A percentile compares a stretch with the other conserved stretches of the same genome.
These are phyloP conservation scores for Xeromyces bisporus DNA, from an alignment of 495 filamentous ascomycete genomes.

Conservation along the genomic window DNA sequence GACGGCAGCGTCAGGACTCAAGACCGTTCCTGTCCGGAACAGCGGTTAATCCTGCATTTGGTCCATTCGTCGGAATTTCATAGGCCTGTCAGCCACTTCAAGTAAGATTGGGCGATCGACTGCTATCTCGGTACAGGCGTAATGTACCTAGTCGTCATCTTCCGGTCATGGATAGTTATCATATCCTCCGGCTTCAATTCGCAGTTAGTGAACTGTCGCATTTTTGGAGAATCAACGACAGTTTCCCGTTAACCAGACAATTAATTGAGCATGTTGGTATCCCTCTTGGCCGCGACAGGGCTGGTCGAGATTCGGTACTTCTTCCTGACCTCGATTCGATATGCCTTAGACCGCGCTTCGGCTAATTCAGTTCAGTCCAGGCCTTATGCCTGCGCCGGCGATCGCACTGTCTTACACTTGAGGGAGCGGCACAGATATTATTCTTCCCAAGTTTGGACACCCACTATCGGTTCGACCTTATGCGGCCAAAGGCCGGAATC, in stretches of 20 bases:
- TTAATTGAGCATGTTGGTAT: too few relatives aligned
- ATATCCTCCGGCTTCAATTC: constrained; percentile 61
- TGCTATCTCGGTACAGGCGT: constrained; percentile 14
- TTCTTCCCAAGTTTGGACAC: constrained; percentile 59
- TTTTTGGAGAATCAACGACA: too few relatives aligned
- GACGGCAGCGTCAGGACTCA: too few relatives aligned
- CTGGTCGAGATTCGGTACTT: constrained; percentile 62
- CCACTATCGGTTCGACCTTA: constrained; percentile 61
- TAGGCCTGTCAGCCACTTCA: background rate
- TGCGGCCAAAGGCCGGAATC: constrained; percentile 40
- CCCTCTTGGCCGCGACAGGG: constrained; percentile 40
- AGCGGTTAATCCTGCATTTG: constrained; percentile 52
- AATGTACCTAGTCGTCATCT: constrained; percentile 58
- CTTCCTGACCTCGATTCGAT: constrained; percentile 56
- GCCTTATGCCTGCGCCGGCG: constrained; percentile 49
- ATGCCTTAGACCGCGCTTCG: constrained; percentile 55
- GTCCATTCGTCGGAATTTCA: constrained; percentile 42
- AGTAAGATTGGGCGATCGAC: constrained; percentile 1
- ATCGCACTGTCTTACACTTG: constrained; percentile 54
- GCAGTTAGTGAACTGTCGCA: constrained; percentile 40
- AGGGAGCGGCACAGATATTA: constrained; percentile 56
- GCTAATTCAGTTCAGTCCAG: constrained; percentile 47
- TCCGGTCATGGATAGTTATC: constrained; percentile 46
- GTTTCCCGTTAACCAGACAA: too few relatives aligned
- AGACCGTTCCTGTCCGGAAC: constrained; percentile 55